phyloP scores from a whole-genome alignment of 1,284 basidiomycete genomes.

The Tausonia pullulans region DNA sequence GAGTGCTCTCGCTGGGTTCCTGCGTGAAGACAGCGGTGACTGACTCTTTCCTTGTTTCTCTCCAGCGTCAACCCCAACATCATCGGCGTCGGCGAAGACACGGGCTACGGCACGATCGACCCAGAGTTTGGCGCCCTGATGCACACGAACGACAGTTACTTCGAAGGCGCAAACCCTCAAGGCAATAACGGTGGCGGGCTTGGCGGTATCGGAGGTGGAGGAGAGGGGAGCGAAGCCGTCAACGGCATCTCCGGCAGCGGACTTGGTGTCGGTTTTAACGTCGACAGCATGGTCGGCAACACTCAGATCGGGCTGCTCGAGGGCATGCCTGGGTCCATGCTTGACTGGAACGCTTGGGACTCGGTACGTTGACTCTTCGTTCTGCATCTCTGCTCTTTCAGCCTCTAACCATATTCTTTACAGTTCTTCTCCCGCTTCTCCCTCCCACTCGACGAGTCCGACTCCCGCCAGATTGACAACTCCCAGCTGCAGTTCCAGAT shows the following conservation, averaged over 20 bases:
- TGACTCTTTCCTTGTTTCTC: too few species aligned
- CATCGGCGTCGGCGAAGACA: too few species aligned
- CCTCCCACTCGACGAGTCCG: background rate
- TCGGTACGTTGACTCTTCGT: background rate
- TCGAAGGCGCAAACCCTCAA: background rate
- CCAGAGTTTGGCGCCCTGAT: background rate
- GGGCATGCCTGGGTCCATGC: background rate
- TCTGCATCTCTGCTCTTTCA: background rate
- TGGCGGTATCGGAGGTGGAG: background rate
- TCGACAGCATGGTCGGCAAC: background rate
- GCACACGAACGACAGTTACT: background rate
- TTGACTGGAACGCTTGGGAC: constrained; percentile 6
- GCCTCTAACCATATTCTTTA: background rate
- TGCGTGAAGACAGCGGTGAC: too few species aligned
- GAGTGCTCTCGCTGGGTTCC: too few species aligned
- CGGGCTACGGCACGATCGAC: too few species aligned
- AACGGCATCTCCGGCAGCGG: too few species aligned
- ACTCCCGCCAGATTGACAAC: too few species aligned
- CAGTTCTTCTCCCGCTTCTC: constrained; percentile 10
- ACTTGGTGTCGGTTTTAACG: too few species aligned
- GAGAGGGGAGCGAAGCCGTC: background rate
- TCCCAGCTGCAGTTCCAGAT: too few species aligned
- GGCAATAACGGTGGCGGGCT: background rate
- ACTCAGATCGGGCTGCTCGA: background rate
- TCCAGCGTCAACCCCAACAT: too few species aligned